A percentile compares a stretch with the other conserved stretches of the same genome.
These are phyloP conservation scores for Neonectria magnoliae DNA, from an alignment of 2,329 filamentous ascomycete species.

Conservation along the genomic window DNA sequence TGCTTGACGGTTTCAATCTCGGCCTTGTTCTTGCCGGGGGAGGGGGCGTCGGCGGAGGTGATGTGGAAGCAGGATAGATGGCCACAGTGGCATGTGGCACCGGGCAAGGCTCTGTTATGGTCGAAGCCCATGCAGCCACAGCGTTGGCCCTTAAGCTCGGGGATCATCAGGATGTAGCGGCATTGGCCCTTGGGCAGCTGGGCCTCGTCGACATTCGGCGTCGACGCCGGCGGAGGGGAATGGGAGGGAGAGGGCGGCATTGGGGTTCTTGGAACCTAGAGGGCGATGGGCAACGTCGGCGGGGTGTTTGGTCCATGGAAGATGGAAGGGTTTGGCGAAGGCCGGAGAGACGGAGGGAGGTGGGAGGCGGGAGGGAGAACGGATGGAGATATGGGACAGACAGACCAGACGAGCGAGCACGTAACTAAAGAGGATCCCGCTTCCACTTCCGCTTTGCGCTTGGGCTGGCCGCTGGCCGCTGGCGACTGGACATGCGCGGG, in stretches of 20 bases:
- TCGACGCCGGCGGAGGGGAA: conserved; percentile 38
- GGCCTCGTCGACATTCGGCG: conserved; percentile 52
- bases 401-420: too few species aligned
- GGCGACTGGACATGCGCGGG: conserved; percentile 30
- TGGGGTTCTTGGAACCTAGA: conserved; percentile 40
- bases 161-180: conserved; percentile 66
- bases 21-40: conserved; percentile 60
- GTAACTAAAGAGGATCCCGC: conserved; percentile 24
- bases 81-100: conserved; percentile 67
- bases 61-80: conserved; percentile 70
- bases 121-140: conserved; percentile 69
- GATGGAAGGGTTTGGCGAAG: conserved; percentile 40
- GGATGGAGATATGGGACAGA: conserved; percentile 11
- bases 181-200: conserved; percentile 67
- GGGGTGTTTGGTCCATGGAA: conserved; percentile 43
- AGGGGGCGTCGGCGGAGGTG: conserved; percentile 57
- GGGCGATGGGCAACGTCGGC: conserved; percentile 32
- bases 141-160: conserved; percentile 66
- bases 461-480: neutral
- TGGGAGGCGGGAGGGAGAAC: conserved; percentile 29
- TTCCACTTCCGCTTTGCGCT: neutral
- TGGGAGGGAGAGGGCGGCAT: conserved; percentile 41
- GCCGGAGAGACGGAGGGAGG: conserved; percentile 11
- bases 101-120: conserved; percentile 62
- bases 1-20: conserved; percentile 44